These are phyloP conservation scores for Myriangium duriaei DNA, from an alignment of 2,329 filamentous ascomycete species.

Conservation along the genomic window DNA sequence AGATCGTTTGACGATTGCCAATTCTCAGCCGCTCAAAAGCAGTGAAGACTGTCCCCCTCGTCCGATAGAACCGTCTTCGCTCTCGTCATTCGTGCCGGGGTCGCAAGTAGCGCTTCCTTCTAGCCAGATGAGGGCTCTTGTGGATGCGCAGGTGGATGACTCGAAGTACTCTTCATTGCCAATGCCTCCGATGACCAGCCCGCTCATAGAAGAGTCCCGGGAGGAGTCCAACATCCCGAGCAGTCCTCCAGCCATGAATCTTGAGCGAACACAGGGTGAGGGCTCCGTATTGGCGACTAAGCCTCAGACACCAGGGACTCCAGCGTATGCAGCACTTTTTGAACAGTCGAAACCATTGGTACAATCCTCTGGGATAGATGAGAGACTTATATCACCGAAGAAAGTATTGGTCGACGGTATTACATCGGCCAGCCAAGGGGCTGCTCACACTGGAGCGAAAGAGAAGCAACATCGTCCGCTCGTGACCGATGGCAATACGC, in stretches of 20 bases:
- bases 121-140: slow-evolving; percentile 18
- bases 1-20: slow-evolving; percentile 32
- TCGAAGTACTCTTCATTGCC: slow-evolving; percentile 14
- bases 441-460: not conserved
- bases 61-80: slow-evolving; percentile 24
- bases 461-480: not conserved
- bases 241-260: slow-evolving; percentile 19
- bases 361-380: not conserved
- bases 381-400: not conserved
- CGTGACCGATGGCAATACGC: not conserved
- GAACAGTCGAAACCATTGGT: not conserved
- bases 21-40: slow-evolving; percentile 30
- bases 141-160: slow-evolving; percentile 5
- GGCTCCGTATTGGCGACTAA: not conserved
- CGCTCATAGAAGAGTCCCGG: slow-evolving; percentile 3
- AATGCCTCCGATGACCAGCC: slow-evolving; percentile 12
- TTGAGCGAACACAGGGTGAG: not conserved
- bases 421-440: not conserved
- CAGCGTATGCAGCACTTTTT: not conserved
- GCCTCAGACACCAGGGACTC: not conserved
- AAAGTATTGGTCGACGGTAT: not conserved
- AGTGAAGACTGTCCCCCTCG: slow-evolving; percentile 20
- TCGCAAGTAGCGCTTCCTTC: slow-evolving; percentile 23
- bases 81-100: slow-evolving; percentile 22
- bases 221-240: slow-evolving; percentile 21